Conservation (phyloP, 2,329 filamentous ascomycete species). For the Trichoderma simmonsii region DNA sequence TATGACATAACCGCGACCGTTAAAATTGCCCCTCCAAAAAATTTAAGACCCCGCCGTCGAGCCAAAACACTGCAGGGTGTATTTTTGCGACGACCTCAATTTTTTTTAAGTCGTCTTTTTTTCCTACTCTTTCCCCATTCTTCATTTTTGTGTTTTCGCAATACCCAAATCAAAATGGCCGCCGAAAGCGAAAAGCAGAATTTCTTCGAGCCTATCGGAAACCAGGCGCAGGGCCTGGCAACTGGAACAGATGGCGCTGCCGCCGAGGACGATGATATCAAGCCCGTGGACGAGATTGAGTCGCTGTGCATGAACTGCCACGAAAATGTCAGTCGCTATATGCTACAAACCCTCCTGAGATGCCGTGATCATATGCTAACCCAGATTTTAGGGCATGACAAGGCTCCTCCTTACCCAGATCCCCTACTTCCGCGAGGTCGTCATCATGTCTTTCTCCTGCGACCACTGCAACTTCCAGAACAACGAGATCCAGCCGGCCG, state of each 20-base stretch:
- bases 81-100: slow-evolving; percentile 14
- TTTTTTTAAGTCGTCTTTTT: background rate
- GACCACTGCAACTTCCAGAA: slow-evolving; percentile 85
- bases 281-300: slow-evolving; percentile 66
- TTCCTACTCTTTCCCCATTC: background rate
- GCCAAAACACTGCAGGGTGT: background rate
- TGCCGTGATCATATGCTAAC: background rate
- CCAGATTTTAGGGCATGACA: slow-evolving; percentile 66
- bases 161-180: slow-evolving; percentile 39
- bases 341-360: background rate
- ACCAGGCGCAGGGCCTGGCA: slow-evolving; percentile 55
- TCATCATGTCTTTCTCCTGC: slow-evolving; percentile 96
- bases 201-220: slow-evolving; percentile 61
- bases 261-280: slow-evolving; percentile 45
- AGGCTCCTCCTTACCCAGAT: slow-evolving; percentile 86
- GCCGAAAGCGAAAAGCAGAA: slow-evolving; percentile 41
- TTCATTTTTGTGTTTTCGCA: background rate
- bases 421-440: slow-evolving; percentile 95
- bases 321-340: slow-evolving; percentile 58
- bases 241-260: slow-evolving; percentile 36
- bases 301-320: slow-evolving; percentile 85
- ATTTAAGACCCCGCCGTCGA: slow-evolving; percentile 23
- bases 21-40: slow-evolving; percentile 26
- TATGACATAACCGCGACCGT: slow-evolving; percentile 19
- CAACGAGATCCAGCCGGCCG: slow-evolving; percentile 90